Evolutionary conservation across 2,329 filamentous ascomycete species (phyloP), one percentile per base, ranked within the genome.

Genomic region (Amylocarpus encephaloides): DNA sequence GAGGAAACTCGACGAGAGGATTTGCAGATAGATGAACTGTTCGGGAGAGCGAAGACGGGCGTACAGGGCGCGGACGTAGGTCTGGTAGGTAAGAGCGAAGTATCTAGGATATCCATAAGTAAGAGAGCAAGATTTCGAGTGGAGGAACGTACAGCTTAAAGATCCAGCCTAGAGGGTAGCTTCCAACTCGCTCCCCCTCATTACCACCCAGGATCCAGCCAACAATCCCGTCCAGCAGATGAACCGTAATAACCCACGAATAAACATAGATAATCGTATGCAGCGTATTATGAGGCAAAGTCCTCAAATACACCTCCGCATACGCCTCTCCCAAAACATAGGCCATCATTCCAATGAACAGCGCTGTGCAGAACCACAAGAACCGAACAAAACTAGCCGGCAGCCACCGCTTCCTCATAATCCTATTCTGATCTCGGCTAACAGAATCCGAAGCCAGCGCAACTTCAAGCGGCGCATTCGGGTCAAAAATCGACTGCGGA

Each of bases 231-330:
- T 86, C 82, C 6, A 86, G 70, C 19, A 85, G 66, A 53, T 85
- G 78, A 7, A 86, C 80, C 1, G 81, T 85, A 29, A 76, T 71
- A 9, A 85, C 79, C 82, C 82, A 86, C 44, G 80, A 82, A 64
- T 85, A 86, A 43, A 86, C 82, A 61, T 86, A 86, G 10, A 83
- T 72, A 46, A 86, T 77, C 0, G 82, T 85, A 64, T 85, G 81
- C 55, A 82, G 71, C 52, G 76, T 85, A 67, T 77, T 76, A 61
- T 86, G 82, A 4, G 82, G 82, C 50, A 86, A 67, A 0, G 82
- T 85, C 35, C 80, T 74, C 34, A 86, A 71, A 58, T 86, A 86
- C 11, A 84, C 78, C 68, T 85, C 82, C 13, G 82, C 82, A 63
- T 85, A 85, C 1, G 80, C 80, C 65, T 86, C 82, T 63, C 82